phyloP scores from a whole-genome alignment of 768 basidiomycete genomes.

The Tricholoma flavovirens region DNA sequence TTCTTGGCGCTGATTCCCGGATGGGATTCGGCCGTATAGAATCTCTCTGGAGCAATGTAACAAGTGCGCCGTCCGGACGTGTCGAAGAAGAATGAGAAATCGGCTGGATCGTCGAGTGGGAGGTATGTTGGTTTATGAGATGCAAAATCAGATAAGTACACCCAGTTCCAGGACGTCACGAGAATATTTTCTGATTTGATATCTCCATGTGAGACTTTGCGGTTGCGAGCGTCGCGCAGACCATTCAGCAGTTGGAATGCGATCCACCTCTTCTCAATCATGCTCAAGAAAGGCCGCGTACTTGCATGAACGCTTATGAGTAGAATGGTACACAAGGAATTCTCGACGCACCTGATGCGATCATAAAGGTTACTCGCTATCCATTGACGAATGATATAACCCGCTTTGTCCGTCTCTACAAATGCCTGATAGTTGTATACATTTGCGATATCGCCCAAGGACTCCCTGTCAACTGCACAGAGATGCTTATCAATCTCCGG shows the following conservation, averaged over 20 bases:
- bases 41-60: slow-evolving; percentile 94
- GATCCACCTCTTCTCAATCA: slow-evolving; percentile 97
- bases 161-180: slow-evolving; percentile 94
- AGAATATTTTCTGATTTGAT: slow-evolving; percentile 97
- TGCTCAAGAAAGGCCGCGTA: slow-evolving; percentile 89
- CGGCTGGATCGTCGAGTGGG: slow-evolving; percentile 93
- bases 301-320: slow-evolving; percentile 33
- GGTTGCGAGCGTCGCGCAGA: slow-evolving; percentile 74
- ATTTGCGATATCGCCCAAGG: slow-evolving; percentile 79
- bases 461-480: slow-evolving; percentile 73
- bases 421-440: slow-evolving; percentile 86
- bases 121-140: slow-evolving; percentile 93
- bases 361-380: slow-evolving; percentile 92
- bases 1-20: slow-evolving; percentile 71
- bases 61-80: slow-evolving; percentile 90
- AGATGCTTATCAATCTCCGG: slow-evolving; percentile 4
- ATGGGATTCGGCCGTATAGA: slow-evolving; percentile 70
- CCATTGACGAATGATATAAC: slow-evolving; percentile 94
- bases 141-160: slow-evolving; percentile 94
- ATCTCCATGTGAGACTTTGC: slow-evolving; percentile 93
- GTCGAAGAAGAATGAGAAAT: slow-evolving; percentile 98
- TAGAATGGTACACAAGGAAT: not conserved
- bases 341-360: slow-evolving; percentile 75
- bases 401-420: slow-evolving; percentile 93
- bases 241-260: slow-evolving; percentile 88